Evolutionary conservation across 2,329 filamentous ascomycete genomes (phyloP), one percentile per base, ranked within the genome.

Genomic region (Immersiporthe knoxdaviesiana): DNA sequence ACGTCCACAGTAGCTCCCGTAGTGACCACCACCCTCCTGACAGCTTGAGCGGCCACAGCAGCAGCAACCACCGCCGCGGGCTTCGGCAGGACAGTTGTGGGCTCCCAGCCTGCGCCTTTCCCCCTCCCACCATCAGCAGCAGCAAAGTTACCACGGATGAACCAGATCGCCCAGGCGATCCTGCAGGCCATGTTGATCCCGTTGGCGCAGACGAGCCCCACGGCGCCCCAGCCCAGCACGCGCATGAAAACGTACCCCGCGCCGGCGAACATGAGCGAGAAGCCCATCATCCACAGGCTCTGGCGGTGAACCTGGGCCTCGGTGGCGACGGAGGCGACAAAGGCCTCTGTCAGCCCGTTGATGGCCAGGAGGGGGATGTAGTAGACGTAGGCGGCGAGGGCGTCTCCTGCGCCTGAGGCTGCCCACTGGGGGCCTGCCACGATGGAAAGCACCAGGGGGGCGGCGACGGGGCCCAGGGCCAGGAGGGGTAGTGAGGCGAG

Each of bases 311-410:
- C 87, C 73, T 98, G 87, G 4, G 84, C 80, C 72, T 93, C 87
- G 0, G 87, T 90, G 0, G 95, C 94, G 0, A 97, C 92, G 2
- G 93, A 93, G 0, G 94, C 91, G 21, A 98, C 94, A 75, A 99
- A 98, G 0, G 94, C 93, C 80, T 99, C 96, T 1, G 91, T 89
- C 30, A 98, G 88, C 65, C 96, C 96, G 76, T 99, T 99, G 74
- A 97, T 82, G 3, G 95, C 96, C 4, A 98, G 86, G 35, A 98
- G 89, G 0, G 96, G 96, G 70, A 99, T 92, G 81, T 97, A 98
- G 79, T 93, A 94, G 81, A 93, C 94, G 79, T 97, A 99, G 0
- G 86, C 86, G 0, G 90, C 89, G 8, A 99, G 85, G 3, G 96
- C 90, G 11, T 85, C 79, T 7, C 90, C 90, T 0, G 94, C 93